phyloP scores from a whole-genome alignment of 2,329 filamentous ascomycete genomes.

The Fusarium sp. region DNA sequence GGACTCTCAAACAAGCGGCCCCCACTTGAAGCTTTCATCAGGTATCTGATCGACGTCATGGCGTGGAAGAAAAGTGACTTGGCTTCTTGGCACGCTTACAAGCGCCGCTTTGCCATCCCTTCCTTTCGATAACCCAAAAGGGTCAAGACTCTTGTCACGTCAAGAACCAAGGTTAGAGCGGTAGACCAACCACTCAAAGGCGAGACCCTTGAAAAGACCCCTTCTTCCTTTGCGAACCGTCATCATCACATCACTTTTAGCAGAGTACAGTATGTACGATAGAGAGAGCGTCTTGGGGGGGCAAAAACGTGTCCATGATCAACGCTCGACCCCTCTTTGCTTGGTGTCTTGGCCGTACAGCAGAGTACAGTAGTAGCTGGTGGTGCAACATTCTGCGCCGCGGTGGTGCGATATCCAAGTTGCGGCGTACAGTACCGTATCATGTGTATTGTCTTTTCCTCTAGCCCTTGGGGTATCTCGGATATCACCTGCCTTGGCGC shows the following conservation, averaged over 20 bases:
- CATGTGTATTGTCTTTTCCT: neutral
- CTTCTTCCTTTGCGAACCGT: slow-evolving; percentile 15
- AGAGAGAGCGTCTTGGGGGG: slow-evolving; percentile 5
- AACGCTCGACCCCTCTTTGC: slow-evolving; percentile 33
- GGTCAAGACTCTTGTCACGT: slow-evolving; percentile 13
- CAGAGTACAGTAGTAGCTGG: neutral
- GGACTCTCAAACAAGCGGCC: slow-evolving; percentile 15
- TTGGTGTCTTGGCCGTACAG: slow-evolving; percentile 1
- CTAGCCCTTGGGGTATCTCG: slow-evolving; percentile 12
- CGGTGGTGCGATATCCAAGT: slow-evolving; percentile 34
- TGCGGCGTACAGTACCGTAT: neutral
- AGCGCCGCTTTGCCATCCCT: slow-evolving; percentile 19
- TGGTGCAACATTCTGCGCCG: slow-evolving; percentile 23
- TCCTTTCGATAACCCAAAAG: slow-evolving; percentile 12
- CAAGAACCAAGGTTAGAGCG: slow-evolving; percentile 18
- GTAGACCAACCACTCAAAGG: slow-evolving; percentile 23
- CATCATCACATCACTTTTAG: slow-evolving; percentile 22
- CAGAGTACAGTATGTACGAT: neutral
- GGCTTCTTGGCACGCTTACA: slow-evolving; percentile 36
- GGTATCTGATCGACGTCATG: slow-evolving; percentile 45
- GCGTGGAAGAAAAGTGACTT: slow-evolving; percentile 18
- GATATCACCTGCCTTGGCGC: slow-evolving; percentile 23
- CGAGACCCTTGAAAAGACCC: slow-evolving; percentile 33
- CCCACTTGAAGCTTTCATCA: slow-evolving; percentile 32
- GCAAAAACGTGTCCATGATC: slow-evolving; percentile 22